These are phyloP conservation scores for Boletus edulis DNA, from an alignment of 768 basidiomycete species.

Conservation along the genomic window DNA sequence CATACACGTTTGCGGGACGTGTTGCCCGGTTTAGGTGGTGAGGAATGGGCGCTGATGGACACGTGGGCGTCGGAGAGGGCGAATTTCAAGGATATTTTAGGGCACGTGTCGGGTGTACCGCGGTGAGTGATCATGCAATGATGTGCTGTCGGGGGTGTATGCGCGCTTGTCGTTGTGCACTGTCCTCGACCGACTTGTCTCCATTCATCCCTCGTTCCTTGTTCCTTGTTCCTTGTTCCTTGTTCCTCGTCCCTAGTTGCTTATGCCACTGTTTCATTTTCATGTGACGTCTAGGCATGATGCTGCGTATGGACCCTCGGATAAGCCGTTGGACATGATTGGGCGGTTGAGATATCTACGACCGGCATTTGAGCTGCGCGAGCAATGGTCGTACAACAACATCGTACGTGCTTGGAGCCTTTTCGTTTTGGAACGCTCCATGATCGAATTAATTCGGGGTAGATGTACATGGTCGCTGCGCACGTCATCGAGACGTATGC, in stretches of 20 bases:
- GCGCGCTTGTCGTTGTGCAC: too few species aligned
- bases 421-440: too few species aligned
- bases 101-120: conserved; percentile 41
- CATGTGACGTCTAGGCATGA: conserved; percentile 30
- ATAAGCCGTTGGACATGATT: conserved; percentile 25
- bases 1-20: conserved; percentile 35
- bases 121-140: conserved; percentile 30
- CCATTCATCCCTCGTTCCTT: too few species aligned
- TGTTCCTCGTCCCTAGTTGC: too few species aligned
- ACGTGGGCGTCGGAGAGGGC: conserved; percentile 36
- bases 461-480: conserved; percentile 40
- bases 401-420: conserved; percentile 18
- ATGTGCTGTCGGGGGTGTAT: too few species aligned
- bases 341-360: conserved; percentile 28
- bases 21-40: conserved; percentile 26
- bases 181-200: too few species aligned
- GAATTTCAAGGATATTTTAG: conserved; percentile 36
- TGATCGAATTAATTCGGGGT: too few species aligned
- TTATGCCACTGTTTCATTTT: too few species aligned
- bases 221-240: too few species aligned
- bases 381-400: conserved; percentile 40
- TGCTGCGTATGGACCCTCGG: conserved; percentile 26
- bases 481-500: conserved; percentile 36
- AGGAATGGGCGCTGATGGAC: conserved; percentile 39
- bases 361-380: conserved; percentile 35